These are phyloP conservation scores for Porcisia hertigi DNA, from an alignment of 208 protist genomes.

Conservation along the genomic window DNA sequence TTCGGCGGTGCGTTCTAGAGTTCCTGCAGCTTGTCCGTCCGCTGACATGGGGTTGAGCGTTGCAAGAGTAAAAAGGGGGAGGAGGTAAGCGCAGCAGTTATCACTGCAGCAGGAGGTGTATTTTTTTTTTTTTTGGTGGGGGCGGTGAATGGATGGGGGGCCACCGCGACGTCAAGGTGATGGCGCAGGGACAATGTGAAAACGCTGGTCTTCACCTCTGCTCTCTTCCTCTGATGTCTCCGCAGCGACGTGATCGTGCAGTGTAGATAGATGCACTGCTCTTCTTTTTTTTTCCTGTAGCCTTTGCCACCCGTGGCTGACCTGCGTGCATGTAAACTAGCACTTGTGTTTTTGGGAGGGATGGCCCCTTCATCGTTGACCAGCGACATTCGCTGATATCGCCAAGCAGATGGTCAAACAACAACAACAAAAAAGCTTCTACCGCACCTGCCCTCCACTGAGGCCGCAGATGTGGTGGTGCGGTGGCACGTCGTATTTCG, in stretches of 20 bases:
- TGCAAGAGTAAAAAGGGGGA: not conserved
- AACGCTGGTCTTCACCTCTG: too few species aligned
- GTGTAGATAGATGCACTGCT: too few species aligned
- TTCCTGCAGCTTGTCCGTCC: constrained; percentile 80
- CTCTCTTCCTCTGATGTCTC: too few species aligned
- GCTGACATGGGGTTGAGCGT: constrained; percentile 77
- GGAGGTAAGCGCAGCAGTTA: not conserved
- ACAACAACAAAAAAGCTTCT: not conserved
- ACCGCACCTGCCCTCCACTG: too few species aligned
- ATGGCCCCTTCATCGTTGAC: not conserved
- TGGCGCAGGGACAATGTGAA: too few species aligned
- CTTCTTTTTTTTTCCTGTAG: not conserved
- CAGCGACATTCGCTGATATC: too few species aligned
- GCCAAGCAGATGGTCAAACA: not conserved
- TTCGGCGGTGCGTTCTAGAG: constrained; percentile 79
- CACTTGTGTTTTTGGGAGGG: not conserved
- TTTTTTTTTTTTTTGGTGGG: too few species aligned
- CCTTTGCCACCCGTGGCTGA: not conserved
- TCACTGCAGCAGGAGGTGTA: not conserved
- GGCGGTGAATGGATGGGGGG: too few species aligned
- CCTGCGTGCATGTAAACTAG: not conserved
- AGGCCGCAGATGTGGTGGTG: not conserved
- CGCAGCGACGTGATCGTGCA: too few species aligned
- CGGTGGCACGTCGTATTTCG: not conserved
- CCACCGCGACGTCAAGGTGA: too few species aligned